phyloP scores from a whole-genome alignment of 169 alveolate genomes.

The Hepatocystis sp. region DNA sequence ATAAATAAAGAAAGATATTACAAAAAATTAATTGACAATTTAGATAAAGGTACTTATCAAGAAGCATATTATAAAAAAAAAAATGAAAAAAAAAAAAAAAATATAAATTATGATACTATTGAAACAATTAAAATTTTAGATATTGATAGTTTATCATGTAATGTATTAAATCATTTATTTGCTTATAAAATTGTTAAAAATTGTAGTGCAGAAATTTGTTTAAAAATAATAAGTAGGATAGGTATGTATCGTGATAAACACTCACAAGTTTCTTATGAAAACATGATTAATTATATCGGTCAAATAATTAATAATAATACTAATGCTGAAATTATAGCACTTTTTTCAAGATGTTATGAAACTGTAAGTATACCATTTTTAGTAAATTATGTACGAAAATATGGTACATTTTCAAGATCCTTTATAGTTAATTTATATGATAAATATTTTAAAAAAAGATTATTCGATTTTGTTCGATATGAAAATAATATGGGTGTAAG shows the following conservation, averaged over 20 bases:
- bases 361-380: slow-evolving; percentile 85
- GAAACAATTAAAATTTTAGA: slow-evolving; percentile 80
- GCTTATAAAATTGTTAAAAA: slow-evolving; percentile 84
- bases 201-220: slow-evolving; percentile 84
- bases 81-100: slow-evolving; percentile 55
- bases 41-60: slow-evolving; percentile 8
- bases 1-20: slow-evolving; percentile 50
- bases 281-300: slow-evolving; percentile 78
- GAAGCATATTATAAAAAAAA: slow-evolving; percentile 19
- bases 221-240: slow-evolving; percentile 80
- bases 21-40: slow-evolving; percentile 36
- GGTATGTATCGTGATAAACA: slow-evolving; percentile 83
- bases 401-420: slow-evolving; percentile 85
- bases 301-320: slow-evolving; percentile 69
- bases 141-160: slow-evolving; percentile 81
- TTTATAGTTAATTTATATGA: slow-evolving; percentile 83
- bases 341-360: slow-evolving; percentile 83
- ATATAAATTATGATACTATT: slow-evolving; percentile 35
- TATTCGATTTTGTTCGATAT: slow-evolving; percentile 83
- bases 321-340: slow-evolving; percentile 85
- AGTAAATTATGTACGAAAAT: slow-evolving; percentile 86
- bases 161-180: slow-evolving; percentile 81
- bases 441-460: slow-evolving; percentile 77
- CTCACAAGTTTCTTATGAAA: slow-evolving; percentile 82
- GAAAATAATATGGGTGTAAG: slow-evolving; percentile 57